Evolutionary conservation across 805 yeast genomes (phyloP).

Genomic region (Trichomonascus vanleenenianus): DNA sequence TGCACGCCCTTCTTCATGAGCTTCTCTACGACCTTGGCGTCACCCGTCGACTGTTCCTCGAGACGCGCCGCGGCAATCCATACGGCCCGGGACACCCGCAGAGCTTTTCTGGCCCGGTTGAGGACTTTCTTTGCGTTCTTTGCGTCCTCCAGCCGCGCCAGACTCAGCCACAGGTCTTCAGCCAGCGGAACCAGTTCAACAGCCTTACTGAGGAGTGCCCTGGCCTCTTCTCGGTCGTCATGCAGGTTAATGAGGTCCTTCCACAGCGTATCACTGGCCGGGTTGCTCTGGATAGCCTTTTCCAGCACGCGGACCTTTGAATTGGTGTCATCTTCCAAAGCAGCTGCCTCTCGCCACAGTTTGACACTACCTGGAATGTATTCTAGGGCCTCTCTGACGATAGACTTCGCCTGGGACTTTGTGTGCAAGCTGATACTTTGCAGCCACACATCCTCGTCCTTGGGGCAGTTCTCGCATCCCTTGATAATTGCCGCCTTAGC

Average conservation of each 20-base stretch:
- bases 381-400: conserved; percentile 60
- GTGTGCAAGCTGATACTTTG: conserved; percentile 62
- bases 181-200: conserved; percentile 59
- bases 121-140: conserved; percentile 47
- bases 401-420: conserved; percentile 42
- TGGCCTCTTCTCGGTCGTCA: conserved; percentile 39
- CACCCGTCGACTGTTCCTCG: conserved; percentile 48
- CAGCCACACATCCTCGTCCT: conserved; percentile 71
- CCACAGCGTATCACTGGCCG: conserved; percentile 62
- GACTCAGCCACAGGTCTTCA: conserved; percentile 56
- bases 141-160: conserved; percentile 39
- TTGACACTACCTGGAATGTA: conserved; percentile 47
- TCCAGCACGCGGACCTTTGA: conserved; percentile 53
- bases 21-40: conserved; percentile 31
- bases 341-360: conserved; percentile 68
- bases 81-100: conserved; percentile 42
- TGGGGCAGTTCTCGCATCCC: conserved; percentile 66
- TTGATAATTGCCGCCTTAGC: conserved; percentile 61
- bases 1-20: conserved; percentile 43
- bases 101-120: conserved; percentile 50
- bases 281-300: conserved; percentile 63
- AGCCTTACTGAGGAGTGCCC: conserved; percentile 54
- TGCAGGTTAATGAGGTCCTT: conserved; percentile 53
- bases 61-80: conserved; percentile 68
- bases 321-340: conserved; percentile 50